A percentile compares a stretch with the other conserved stretches of the same genome.
phyloP scores from a whole-genome alignment of 768 basidiomycete genomes.

The Mycena sanguinolenta region DNA sequence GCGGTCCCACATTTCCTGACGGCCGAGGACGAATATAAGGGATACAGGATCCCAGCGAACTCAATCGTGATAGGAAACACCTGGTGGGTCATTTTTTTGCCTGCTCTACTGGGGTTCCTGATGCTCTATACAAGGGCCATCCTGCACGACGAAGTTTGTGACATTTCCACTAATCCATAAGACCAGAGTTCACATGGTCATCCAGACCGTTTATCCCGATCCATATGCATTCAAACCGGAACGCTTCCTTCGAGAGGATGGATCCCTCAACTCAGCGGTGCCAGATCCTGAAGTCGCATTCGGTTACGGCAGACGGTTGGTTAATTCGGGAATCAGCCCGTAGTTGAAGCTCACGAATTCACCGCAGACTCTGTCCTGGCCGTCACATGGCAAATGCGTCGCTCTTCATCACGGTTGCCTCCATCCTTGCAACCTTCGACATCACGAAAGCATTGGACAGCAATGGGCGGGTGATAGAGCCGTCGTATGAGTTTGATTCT shows the following conservation, averaged over 20 bases:
- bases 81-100: not conserved
- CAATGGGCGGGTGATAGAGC: not conserved
- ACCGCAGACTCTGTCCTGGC: constrained; percentile 5
- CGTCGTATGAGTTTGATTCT: constrained; percentile 7
- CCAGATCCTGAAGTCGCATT: not conserved
- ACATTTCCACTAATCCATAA: not conserved
- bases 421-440: constrained; percentile 2
- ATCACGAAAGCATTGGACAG: constrained; percentile 4
- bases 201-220: constrained; percentile 6
- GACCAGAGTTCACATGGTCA: not conserved
- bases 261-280: not conserved
- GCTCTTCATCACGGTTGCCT: constrained; percentile 8
- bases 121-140: not conserved
- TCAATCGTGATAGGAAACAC: not conserved
- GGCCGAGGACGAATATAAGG: not conserved
- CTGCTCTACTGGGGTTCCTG: not conserved
- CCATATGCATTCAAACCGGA: constrained; percentile 13
- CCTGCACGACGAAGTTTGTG: constrained; percentile 1
- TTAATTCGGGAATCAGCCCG: not conserved
- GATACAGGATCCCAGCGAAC: not conserved
- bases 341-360: too few species aligned
- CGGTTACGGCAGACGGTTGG: not conserved
- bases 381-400: constrained; percentile 9
- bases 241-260: constrained; percentile 7
- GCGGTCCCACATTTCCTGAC: not conserved